phyloP scores from a whole-genome alignment of 352 stramenopile genomes.

The Aphanomyces euteiches region DNA sequence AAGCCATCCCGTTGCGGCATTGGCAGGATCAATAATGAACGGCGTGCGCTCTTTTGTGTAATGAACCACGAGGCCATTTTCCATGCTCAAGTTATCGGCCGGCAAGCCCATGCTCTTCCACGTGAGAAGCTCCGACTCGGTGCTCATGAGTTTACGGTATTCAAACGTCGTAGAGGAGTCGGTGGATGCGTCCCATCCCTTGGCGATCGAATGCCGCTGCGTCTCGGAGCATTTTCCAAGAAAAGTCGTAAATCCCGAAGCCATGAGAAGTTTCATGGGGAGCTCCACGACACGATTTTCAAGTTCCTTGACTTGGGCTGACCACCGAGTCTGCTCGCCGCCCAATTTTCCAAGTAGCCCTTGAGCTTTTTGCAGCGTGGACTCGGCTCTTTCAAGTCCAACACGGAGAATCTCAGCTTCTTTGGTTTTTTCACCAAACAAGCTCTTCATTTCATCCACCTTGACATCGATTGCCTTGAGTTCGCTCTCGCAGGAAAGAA shows the following conservation, averaged over 20 bases:
- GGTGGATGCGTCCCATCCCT: slow-evolving; percentile 75
- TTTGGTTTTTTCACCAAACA: slow-evolving; percentile 90
- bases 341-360: slow-evolving; percentile 85
- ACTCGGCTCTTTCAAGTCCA: slow-evolving; percentile 84
- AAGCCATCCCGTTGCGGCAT: slow-evolving; percentile 84
- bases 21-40: slow-evolving; percentile 94
- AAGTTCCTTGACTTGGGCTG: slow-evolving; percentile 85
- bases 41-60: slow-evolving; percentile 77
- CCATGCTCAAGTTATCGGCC: slow-evolving; percentile 89
- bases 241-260: slow-evolving; percentile 91
- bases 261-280: slow-evolving; percentile 87
- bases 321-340: slow-evolving; percentile 90
- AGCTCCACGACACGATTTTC: slow-evolving; percentile 71
- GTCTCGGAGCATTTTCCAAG: slow-evolving; percentile 90
- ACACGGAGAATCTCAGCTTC: slow-evolving; percentile 89
- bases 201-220: slow-evolving; percentile 64
- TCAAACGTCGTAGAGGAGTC: slow-evolving; percentile 54
- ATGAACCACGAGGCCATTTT: slow-evolving; percentile 91
- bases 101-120: slow-evolving; percentile 92
- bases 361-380: slow-evolving; percentile 89
- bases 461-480: slow-evolving; percentile 88
- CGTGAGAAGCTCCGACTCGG: slow-evolving; percentile 89
- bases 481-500: slow-evolving; percentile 88
- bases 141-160: slow-evolving; percentile 85
- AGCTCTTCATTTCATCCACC: slow-evolving; percentile 85